Evolutionary conservation across 352 stramenopile species (phyloP).

Genomic region (Phytophthora idaei): DNA sequence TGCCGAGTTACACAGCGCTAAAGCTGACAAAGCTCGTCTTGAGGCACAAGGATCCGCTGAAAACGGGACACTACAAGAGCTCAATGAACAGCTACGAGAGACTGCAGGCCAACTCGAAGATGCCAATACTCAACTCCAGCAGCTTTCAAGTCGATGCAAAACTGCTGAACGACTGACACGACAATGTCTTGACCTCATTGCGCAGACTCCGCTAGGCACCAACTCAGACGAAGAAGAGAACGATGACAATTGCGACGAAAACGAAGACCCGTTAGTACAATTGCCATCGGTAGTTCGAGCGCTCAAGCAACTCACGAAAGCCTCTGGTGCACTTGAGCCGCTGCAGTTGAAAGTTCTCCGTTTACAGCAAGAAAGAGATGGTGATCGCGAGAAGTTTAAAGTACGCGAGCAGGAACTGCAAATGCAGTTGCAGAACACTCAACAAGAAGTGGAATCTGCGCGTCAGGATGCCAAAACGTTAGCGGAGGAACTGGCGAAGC

Average conservation of each 20-base stretch:
- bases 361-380: conserved; percentile 55
- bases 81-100: conserved; percentile 61
- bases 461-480: conserved; percentile 51
- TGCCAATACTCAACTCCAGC: conserved; percentile 33
- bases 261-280: conserved; percentile 17
- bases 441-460: conserved; percentile 47
- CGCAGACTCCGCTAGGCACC: conserved; percentile 10
- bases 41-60: conserved; percentile 56
- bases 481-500: conserved; percentile 55
- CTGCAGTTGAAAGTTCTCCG: conserved; percentile 55
- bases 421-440: conserved; percentile 32
- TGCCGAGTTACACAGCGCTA: conserved; percentile 34
- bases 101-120: conserved; percentile 45
- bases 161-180: conserved; percentile 24
- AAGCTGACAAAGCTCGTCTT: conserved; percentile 50
- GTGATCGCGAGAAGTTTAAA: conserved; percentile 41
- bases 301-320: conserved; percentile 30
- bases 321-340: conserved; percentile 38
- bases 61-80: conserved; percentile 54
- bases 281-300: conserved; percentile 27
- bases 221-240: conserved; percentile 15
- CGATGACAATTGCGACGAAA: conserved; percentile 8
- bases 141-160: conserved; percentile 44
- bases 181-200: conserved; percentile 42
- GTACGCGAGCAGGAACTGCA: conserved; percentile 53